These are phyloP conservation scores for Erythrophleum fordii DNA, from an alignment of 306 rosid species.

Conservation along the genomic window DNA sequence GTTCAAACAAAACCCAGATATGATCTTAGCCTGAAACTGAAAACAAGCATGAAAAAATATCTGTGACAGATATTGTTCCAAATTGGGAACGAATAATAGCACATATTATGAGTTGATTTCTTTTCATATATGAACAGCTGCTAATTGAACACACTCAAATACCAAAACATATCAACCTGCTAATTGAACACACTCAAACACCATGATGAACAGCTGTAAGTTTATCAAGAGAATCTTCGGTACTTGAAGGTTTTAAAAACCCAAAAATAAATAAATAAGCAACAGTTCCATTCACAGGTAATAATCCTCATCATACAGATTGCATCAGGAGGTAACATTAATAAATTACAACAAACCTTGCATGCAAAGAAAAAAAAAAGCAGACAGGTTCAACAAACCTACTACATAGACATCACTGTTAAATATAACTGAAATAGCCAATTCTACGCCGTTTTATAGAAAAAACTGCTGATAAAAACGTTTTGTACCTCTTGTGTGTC, in stretches of 20 bases:
- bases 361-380: background rate
- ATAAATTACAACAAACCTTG: background rate
- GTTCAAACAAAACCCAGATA: background rate
- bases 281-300: background rate
- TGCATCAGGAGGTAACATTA: background rate
- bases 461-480: constrained; percentile 12
- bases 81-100: background rate
- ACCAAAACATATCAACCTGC: background rate
- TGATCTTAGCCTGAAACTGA: background rate
- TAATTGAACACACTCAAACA: background rate
- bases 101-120: background rate
- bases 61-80: background rate
- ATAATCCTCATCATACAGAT: background rate
- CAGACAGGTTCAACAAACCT: background rate
- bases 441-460: background rate
- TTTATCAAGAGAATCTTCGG: background rate
- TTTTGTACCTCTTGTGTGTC: constrained; percentile 88
- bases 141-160: background rate
- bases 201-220: too few relatives aligned
- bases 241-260: background rate
- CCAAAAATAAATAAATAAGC: background rate
- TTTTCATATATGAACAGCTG: background rate
- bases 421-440: constrained; percentile 1
- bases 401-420: background rate
- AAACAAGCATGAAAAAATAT: background rate